Evolutionary conservation across 306 rosid species (phyloP), one percentile per base, ranked within the genome.

Genomic region (Datisca glomerata): DNA sequence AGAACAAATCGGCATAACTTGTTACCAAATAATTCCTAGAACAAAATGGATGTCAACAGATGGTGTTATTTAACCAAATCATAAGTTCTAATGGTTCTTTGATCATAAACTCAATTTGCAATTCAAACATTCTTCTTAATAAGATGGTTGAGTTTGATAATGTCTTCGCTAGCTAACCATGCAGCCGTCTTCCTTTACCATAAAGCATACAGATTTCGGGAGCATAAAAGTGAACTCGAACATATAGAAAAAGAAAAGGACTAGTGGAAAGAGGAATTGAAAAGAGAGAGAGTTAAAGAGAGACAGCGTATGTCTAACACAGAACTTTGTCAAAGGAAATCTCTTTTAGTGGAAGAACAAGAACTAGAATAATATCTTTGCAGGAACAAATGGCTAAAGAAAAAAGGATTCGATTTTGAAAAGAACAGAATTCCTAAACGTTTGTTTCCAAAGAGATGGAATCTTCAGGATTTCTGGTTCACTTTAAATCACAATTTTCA

Each of bases 331-430:
- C 34, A 4, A 43, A 36, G 41, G 44, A 47, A 32, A 18, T 52
- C 25, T 41, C 43, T 15, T 21, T 7, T 7, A 20, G 2, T 20
- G 24, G 12, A 15, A 32, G 60, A 22, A 34, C 27, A 48, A 22
- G 73, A 70, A 57, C 43, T 38, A 67, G 70, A 75, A 75, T 63
- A 66, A 56, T 55, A 65, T 67, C 69, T 58, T 51, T 25, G 54
- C 45, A 32, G 61, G 62, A 71, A 69, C 56, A 49, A 40, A 49
- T 52, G n/a, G 24, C 13, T 16, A 40, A 31, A 31, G 13, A 38
- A 15, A 38, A n/a, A 42, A 31, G 13, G 32, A 47, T n/a, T n/a
- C 18, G n/a, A 31, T 31, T 8, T 5, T 31, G n/a, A 31, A 31
- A 42, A 21, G 64, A 62, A 65, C 75, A 75, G 38, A 63, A 55